These are phyloP conservation scores for Amauroascus verrucosus DNA, from an alignment of 2,329 filamentous ascomycete species.

Conservation along the genomic window DNA sequence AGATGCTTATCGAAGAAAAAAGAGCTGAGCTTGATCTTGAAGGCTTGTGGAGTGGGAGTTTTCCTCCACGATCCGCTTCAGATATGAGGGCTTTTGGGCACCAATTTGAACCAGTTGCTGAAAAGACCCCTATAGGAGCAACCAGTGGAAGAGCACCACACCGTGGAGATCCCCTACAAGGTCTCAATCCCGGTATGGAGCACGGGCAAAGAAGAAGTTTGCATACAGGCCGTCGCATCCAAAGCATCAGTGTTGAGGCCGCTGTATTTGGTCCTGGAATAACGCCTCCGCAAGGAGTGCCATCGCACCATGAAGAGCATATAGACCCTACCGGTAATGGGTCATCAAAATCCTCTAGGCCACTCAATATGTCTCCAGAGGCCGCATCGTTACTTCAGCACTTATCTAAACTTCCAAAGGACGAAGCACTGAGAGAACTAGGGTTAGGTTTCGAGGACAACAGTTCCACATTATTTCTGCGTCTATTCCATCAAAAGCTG, in stretches of 20 bases:
- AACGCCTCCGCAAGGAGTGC: background rate
- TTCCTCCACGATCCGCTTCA: constrained; percentile 4
- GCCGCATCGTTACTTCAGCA: constrained; percentile 20
- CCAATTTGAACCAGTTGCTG: constrained; percentile 7
- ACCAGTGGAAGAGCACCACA: constrained; percentile 19
- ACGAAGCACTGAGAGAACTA: constrained; percentile 27
- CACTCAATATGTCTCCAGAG: constrained; percentile 2
- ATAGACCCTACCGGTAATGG: background rate
- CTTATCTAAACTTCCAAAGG: constrained; percentile 24
- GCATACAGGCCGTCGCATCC: constrained; percentile 11
- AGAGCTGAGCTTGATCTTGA: constrained; percentile 57
- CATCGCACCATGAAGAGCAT: background rate
- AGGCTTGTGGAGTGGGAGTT: constrained; percentile 45
- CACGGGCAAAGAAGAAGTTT: constrained; percentile 19
- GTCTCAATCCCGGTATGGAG: constrained; percentile 17
- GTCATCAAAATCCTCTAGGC: background rate
- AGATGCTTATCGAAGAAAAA: constrained; percentile 63
- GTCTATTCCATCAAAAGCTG: constrained; percentile 30
- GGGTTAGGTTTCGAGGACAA: constrained; percentile 30
- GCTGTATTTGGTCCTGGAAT: background rate
- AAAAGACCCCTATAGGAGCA: constrained; percentile 15
- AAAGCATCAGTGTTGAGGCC: constrained; percentile 6
- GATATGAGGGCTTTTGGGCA: constrained; percentile 6
- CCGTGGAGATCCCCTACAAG: constrained; percentile 10
- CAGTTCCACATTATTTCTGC: constrained; percentile 36